phyloP scores from a whole-genome alignment of 2,329 filamentous ascomycete species.

The Thyridium curvatum region DNA sequence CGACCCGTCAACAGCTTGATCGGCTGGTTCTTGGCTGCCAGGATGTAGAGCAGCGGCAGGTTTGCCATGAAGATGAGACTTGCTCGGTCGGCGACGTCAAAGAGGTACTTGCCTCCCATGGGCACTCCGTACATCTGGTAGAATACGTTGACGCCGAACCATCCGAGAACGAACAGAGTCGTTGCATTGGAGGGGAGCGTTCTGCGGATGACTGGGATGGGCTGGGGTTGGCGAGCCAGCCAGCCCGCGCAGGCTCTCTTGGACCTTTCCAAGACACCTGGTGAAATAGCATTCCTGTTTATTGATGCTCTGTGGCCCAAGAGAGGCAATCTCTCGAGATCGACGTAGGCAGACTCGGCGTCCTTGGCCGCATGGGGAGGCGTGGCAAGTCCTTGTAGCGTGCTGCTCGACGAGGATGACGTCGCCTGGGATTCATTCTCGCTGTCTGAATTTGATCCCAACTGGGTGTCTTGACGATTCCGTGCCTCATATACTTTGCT shows the following conservation, averaged over 20 bases:
- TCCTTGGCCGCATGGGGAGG: constrained; percentile 15
- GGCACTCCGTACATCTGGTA: constrained; percentile 48
- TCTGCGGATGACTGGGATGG: constrained; percentile 51
- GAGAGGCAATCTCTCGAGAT: constrained; percentile 28
- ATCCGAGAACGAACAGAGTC: constrained; percentile 42
- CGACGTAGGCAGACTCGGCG: constrained; percentile 8
- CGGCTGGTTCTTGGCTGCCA: constrained; percentile 62
- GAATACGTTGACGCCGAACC: constrained; percentile 50
- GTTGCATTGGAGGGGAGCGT: constrained; percentile 50
- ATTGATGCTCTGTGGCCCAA: constrained; percentile 8
- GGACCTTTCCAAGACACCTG: neutral
- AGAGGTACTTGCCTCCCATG: constrained; percentile 39
- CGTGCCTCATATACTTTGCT: constrained; percentile 1
- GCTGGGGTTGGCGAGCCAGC: constrained; percentile 51
- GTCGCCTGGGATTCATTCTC: constrained; percentile 3
- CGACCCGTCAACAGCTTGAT: constrained; percentile 53
- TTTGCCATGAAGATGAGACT: constrained; percentile 45
- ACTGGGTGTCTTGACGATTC: neutral
- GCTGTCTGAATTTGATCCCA: constrained; percentile 2
- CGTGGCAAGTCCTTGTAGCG: constrained; percentile 16
- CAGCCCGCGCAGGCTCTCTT: constrained; percentile 9
- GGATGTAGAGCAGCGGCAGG: constrained; percentile 49
- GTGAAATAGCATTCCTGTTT: neutral
- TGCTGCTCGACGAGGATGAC: constrained; percentile 27
- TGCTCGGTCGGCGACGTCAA: constrained; percentile 52